Conservation (phyloP, 2,329 filamentous ascomycete species). For the Fusarium sp. region DNA sequence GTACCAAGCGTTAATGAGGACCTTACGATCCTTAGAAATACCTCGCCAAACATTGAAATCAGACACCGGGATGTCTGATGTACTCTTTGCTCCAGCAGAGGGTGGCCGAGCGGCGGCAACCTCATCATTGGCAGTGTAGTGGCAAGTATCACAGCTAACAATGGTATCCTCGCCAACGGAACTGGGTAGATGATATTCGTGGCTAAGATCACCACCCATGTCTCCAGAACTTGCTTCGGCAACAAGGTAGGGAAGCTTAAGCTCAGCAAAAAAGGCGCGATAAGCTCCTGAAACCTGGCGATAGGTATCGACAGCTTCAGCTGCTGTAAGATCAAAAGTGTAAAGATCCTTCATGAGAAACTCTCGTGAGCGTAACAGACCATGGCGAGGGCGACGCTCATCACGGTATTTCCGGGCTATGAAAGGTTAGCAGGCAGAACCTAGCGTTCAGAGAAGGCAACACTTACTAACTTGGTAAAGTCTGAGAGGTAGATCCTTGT, state of each 20-base stretch:
- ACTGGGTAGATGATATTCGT: slow-evolving; percentile 92
- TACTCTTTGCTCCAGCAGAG: not conserved
- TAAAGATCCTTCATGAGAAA: slow-evolving; percentile 99
- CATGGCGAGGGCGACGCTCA: slow-evolving; percentile 88
- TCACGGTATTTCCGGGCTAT: slow-evolving; percentile 92
- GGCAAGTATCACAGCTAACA: slow-evolving; percentile 79
- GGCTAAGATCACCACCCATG: slow-evolving; percentile 92
- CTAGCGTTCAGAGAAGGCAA: not conserved
- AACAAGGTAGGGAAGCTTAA: slow-evolving; percentile 86
- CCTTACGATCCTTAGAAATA: slow-evolving; percentile 75
- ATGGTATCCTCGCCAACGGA: slow-evolving; percentile 87
- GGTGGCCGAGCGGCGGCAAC: slow-evolving; percentile 66
- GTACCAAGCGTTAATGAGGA: slow-evolving; percentile 78
- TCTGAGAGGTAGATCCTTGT: slow-evolving; percentile 86
- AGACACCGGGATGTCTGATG: slow-evolving; percentile 9
- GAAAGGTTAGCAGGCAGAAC: slow-evolving; percentile 33
- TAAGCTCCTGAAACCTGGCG: slow-evolving; percentile 80
- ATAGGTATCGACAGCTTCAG: slow-evolving; percentile 85
- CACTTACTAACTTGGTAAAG: slow-evolving; percentile 86
- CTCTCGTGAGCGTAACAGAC: slow-evolving; percentile 87
- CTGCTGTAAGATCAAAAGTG: slow-evolving; percentile 82
- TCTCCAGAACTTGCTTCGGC: slow-evolving; percentile 94
- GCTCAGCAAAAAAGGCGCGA: slow-evolving; percentile 79
- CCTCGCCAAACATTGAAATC: slow-evolving; percentile 68
- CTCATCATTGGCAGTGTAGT: slow-evolving; percentile 88